Evolutionary conservation across 768 basidiomycete genomes (phyloP).

Genomic region (Trametes cubensis): DNA sequence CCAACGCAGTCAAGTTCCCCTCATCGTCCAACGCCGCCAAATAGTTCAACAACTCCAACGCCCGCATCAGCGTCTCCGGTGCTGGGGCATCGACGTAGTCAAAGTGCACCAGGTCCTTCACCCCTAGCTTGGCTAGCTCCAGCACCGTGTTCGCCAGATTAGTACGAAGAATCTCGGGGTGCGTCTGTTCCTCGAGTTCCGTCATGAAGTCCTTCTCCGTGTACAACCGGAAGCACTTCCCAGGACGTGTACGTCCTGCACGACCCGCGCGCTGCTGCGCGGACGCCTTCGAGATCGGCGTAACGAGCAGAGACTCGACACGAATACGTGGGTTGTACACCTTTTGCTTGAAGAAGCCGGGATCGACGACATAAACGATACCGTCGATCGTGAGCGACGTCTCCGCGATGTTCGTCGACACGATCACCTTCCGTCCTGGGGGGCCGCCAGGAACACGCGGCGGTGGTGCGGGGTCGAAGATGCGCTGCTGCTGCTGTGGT

Average conservation of each 20-base stretch:
- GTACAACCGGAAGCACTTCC: constrained; percentile 96
- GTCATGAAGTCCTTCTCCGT: constrained; percentile 97
- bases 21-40: constrained; percentile 93
- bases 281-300: constrained; percentile 95
- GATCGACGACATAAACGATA: constrained; percentile 99
- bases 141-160: constrained; percentile 93
- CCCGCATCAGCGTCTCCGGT: constrained; percentile 88
- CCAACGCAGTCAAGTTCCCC: constrained; percentile 84
- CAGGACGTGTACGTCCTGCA: constrained; percentile 93
- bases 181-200: constrained; percentile 95
- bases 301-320: constrained; percentile 90
- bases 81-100: constrained; percentile 37
- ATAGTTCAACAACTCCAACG: constrained; percentile 90
- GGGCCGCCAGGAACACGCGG: constrained; percentile 65
- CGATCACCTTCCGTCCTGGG: constrained; percentile 89
- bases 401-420: constrained; percentile 97
- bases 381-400: constrained; percentile 98
- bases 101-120: constrained; percentile 54
- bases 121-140: constrained; percentile 91
- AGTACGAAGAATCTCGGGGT: constrained; percentile 92
- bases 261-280: constrained; percentile 96
- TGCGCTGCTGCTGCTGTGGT: constrained; percentile 92
- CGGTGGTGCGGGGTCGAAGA: constrained; percentile 87
- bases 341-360: constrained; percentile 97
- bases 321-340: constrained; percentile 97